A percentile compares a stretch with the other conserved stretches of the same genome.
These are phyloP conservation scores for Hymenoscyphus albidus DNA, from an alignment of 2,329 filamentous ascomycete genomes.

Conservation along the genomic window DNA sequence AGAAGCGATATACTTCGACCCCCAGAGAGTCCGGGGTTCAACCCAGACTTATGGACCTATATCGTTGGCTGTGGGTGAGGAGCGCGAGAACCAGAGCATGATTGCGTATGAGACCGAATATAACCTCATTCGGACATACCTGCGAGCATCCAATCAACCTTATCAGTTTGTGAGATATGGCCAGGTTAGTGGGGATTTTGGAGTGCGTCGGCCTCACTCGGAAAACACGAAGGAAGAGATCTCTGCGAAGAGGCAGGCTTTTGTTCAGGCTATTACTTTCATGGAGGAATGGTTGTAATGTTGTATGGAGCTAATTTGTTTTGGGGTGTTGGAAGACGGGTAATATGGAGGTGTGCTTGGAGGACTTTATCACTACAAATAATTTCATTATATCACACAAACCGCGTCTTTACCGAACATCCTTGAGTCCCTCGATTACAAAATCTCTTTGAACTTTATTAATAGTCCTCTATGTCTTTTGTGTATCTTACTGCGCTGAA, in stretches of 20 bases:
- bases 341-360: neutral
- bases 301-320: neutral
- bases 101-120: too few relatives aligned
- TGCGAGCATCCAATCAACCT: neutral
- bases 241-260: conserved; percentile 76
- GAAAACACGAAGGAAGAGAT: conserved; percentile 53
- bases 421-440: neutral
- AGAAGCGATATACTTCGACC: too few relatives aligned
- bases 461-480: too few relatives aligned
- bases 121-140: too few relatives aligned
- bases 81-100: too few relatives aligned
- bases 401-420: neutral
- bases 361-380: neutral
- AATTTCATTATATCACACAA: neutral
- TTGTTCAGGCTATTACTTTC: conserved; percentile 71
- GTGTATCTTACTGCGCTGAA: too few relatives aligned
- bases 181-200: conserved; percentile 67
- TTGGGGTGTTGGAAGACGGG: neutral
- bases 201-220: conserved; percentile 47
- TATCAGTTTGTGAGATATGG: conserved; percentile 69
- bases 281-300: conserved; percentile 55
- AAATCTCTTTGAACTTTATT: too few relatives aligned
- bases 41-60: too few relatives aligned
- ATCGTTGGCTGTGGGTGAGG: too few relatives aligned
- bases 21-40: too few relatives aligned